These are phyloP conservation scores for Fusarium sp. DNA, from an alignment of 2,329 filamentous ascomycete species.

Conservation along the genomic window DNA sequence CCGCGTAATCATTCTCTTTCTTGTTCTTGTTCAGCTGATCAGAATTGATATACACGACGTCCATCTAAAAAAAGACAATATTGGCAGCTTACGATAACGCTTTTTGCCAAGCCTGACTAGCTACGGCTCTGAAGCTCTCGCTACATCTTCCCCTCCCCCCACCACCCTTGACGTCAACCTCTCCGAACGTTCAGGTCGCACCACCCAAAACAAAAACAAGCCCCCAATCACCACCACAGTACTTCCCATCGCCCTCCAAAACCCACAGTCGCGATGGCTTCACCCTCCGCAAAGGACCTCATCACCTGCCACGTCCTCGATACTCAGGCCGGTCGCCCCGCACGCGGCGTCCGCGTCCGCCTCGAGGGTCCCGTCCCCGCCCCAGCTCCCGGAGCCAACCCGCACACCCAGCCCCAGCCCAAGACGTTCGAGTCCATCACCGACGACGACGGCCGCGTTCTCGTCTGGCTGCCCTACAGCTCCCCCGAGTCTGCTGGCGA, in stretches of 20 bases:
- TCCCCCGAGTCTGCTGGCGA: slow-evolving; percentile 60
- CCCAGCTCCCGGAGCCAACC: slow-evolving; percentile 41
- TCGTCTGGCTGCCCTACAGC: slow-evolving; percentile 69
- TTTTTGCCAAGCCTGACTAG: background rate
- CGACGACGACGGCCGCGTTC: slow-evolving; percentile 78
- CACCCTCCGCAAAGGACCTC: slow-evolving; percentile 58
- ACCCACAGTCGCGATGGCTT: slow-evolving; percentile 29
- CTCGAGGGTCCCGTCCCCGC: slow-evolving; percentile 58
- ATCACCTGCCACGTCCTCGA: slow-evolving; percentile 91
- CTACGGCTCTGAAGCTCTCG: background rate
- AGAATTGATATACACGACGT: background rate
- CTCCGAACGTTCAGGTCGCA: slow-evolving; percentile 10
- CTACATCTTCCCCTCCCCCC: slow-evolving; percentile 12
- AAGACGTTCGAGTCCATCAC: slow-evolving; percentile 71
- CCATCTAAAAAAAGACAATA: background rate
- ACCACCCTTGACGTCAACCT: slow-evolving; percentile 23
- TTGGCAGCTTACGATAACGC: background rate
- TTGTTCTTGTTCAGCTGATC: background rate
- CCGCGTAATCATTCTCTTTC: background rate
- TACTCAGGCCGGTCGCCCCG: slow-evolving; percentile 76
- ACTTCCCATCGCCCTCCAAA: slow-evolving; percentile 9
- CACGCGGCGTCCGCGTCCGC: slow-evolving; percentile 69
- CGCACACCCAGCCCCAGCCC: slow-evolving; percentile 43
- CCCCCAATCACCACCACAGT: background rate
- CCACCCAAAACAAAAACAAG: slow-evolving; percentile 1